Conservation (phyloP, 2,329 filamentous ascomycete species). For the Scopulariopsis brevicaulis region DNA sequence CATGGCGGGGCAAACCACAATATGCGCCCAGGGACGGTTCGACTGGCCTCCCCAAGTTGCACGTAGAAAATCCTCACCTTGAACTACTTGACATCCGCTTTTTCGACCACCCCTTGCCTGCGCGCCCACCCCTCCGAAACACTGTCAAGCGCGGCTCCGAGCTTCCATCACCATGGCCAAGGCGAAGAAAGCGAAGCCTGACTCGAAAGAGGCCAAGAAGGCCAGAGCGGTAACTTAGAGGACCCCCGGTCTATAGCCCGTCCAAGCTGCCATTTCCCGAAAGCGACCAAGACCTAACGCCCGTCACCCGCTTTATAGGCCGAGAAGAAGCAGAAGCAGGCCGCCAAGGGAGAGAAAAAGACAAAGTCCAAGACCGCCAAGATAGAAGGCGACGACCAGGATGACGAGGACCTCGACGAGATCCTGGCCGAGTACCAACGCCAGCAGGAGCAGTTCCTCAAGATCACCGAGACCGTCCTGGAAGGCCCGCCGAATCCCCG, state of each 20-base stretch:
- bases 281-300: slow-evolving; percentile 7
- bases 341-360: slow-evolving; percentile 85
- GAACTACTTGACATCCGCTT: not conserved
- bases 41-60: too few relatives aligned
- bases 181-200: slow-evolving; percentile 31
- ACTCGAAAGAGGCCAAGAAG: slow-evolving; percentile 28
- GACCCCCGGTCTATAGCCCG: slow-evolving; percentile 19
- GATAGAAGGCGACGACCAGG: slow-evolving; percentile 71
- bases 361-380: slow-evolving; percentile 59
- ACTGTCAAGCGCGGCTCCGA: not conserved
- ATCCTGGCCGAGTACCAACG: slow-evolving; percentile 89
- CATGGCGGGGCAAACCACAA: not conserved
- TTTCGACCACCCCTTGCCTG: not conserved
- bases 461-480: slow-evolving; percentile 72
- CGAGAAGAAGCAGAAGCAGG: slow-evolving; percentile 66
- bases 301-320: slow-evolving; percentile 21
- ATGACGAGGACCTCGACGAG: slow-evolving; percentile 86
- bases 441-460: slow-evolving; percentile 87
- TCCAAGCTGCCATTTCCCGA: slow-evolving; percentile 4
- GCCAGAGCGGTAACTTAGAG: slow-evolving; percentile 20
- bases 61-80: not conserved
- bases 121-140: not conserved
- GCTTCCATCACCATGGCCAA: slow-evolving; percentile 28
- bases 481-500: slow-evolving; percentile 65
- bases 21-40: too few relatives aligned